These are phyloP conservation scores for Geranium rotundifolium DNA, from an alignment of 345 rosid genomes.

Conservation along the genomic window DNA sequence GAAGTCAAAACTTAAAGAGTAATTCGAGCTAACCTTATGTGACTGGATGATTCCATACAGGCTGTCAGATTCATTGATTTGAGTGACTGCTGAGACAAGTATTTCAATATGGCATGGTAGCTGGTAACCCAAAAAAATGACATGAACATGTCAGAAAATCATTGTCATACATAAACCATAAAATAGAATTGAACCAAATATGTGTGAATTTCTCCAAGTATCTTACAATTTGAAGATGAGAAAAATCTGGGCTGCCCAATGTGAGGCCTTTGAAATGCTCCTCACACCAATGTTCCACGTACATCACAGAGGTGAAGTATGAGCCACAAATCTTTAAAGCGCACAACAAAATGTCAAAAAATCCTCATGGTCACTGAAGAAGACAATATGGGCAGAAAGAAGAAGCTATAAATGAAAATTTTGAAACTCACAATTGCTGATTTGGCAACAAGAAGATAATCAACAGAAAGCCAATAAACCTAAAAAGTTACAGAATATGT, in stretches of 20 bases:
- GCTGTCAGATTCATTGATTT: slow-evolving; percentile 95
- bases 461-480: slow-evolving; percentile 89
- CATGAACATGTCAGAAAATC: background rate
- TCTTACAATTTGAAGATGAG: slow-evolving; percentile 69
- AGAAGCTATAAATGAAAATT: background rate
- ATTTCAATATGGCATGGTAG: slow-evolving; percentile 68
- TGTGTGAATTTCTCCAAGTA: background rate
- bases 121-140: slow-evolving; percentile 29
- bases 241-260: slow-evolving; percentile 84
- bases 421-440: slow-evolving; percentile 67
- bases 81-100: slow-evolving; percentile 75
- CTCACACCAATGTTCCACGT: slow-evolving; percentile 96
- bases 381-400: background rate
- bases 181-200: background rate
- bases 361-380: slow-evolving; percentile 1
- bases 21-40: slow-evolving; percentile 47
- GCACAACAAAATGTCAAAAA: slow-evolving; percentile 6
- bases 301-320: slow-evolving; percentile 76
- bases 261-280: slow-evolving; percentile 59
- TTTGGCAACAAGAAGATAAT: slow-evolving; percentile 75
- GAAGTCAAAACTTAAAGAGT: slow-evolving; percentile 2
- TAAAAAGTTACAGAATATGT: slow-evolving; percentile 19
- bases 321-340: slow-evolving; percentile 63
- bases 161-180: background rate
- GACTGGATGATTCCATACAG: slow-evolving; percentile 86